Evolutionary conservation across 2,329 filamentous ascomycete species (phyloP).

Genomic region (Botryotinia convoluta): DNA sequence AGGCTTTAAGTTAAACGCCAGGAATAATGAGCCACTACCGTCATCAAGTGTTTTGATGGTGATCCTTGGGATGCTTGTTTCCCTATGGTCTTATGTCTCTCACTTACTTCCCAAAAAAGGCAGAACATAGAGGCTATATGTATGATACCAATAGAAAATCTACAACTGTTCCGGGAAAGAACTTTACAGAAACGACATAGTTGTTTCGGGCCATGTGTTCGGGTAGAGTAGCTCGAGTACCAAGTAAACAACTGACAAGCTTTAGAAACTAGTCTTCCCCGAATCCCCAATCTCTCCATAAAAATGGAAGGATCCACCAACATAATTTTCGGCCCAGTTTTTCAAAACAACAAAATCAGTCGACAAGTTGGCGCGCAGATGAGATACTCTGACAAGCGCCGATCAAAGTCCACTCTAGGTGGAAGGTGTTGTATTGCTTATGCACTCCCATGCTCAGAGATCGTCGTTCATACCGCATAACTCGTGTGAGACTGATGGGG

Average conservation of each 20-base stretch:
- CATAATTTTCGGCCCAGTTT: slow-evolving; percentile 6
- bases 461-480: background rate
- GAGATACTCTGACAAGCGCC: slow-evolving; percentile 4
- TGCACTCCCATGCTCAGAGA: background rate
- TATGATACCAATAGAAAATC: background rate
- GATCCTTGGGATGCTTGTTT: background rate
- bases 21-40: slow-evolving; percentile 1
- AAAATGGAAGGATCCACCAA: slow-evolving; percentile 9
- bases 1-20: slow-evolving; percentile 1
- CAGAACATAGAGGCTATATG: background rate
- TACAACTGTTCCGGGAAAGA: background rate
- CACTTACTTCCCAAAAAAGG: background rate
- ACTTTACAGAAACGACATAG: background rate
- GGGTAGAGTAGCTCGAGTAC: slow-evolving; percentile 2
- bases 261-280: slow-evolving; percentile 1
- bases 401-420: slow-evolving; percentile 4
- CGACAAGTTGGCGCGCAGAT: slow-evolving; percentile 2
- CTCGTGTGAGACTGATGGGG: background rate
- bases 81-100: background rate
- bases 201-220: background rate
- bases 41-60: background rate
- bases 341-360: slow-evolving; percentile 1
- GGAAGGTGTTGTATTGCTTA: background rate
- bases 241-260: background rate
- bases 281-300: slow-evolving; percentile 10